phyloP scores from a whole-genome alignment of 192 early-diverging fungal genomes.

The Coemansia sp. region DNA sequence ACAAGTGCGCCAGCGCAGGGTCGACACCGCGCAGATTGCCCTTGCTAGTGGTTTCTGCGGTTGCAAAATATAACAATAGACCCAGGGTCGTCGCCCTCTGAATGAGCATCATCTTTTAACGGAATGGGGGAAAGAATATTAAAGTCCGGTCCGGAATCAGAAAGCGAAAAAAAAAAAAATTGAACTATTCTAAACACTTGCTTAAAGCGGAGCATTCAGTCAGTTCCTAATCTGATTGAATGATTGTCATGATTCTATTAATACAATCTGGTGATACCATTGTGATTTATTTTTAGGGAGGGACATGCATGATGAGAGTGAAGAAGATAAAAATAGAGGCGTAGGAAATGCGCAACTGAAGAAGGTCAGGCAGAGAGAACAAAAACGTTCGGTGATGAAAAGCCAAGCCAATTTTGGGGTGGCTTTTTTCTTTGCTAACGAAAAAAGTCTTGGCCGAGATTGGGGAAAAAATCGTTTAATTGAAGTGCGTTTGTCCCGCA shows the following conservation, averaged over 20 bases:
- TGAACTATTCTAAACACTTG: no score
- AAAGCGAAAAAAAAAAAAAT: neutral
- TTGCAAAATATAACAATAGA: neutral
- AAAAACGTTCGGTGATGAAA: neutral
- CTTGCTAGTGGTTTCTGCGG: neutral
- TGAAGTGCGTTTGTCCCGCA: neutral
- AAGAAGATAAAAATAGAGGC: neutral
- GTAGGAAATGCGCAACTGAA: neutral
- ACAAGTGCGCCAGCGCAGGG: slow-evolving; percentile 19
- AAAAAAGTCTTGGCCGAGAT: neutral
- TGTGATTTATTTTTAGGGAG: neutral
- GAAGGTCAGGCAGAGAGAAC: neutral
- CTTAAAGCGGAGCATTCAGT: no score
- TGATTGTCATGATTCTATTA: neutral
- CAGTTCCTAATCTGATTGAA: neutral
- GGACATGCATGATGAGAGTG: no score
- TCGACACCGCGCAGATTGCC: slow-evolving; percentile 30
- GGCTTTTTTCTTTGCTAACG: no score
- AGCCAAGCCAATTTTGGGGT: neutral
- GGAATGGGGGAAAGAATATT: neutral
- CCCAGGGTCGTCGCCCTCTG: neutral
- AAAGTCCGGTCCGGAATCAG: no score
- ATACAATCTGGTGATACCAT: neutral
- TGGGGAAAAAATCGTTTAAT: neutral
- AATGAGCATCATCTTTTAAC: neutral